Evolutionary conservation across 768 basidiomycete species (phyloP).

Genomic region (Naganishia randhawae): DNA sequence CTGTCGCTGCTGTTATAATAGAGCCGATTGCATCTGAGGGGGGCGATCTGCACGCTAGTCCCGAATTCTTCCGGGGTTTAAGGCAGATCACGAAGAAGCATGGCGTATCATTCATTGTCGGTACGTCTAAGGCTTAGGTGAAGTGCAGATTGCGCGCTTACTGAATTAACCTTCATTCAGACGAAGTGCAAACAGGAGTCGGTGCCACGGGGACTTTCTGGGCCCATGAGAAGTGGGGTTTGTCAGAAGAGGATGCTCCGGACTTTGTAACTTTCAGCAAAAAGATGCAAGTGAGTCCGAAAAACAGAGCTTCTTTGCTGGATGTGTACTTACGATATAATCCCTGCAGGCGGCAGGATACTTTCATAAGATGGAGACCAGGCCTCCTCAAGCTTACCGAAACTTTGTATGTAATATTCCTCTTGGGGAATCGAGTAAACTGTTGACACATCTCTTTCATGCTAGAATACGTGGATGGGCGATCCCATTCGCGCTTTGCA

Average conservation of each 20-base stretch:
- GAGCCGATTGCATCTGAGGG: constrained; percentile 54
- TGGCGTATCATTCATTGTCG: constrained; percentile 52
- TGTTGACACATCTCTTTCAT: background rate
- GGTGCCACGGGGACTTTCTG: constrained; percentile 55
- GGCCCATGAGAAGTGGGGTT: constrained; percentile 54
- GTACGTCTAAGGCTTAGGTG: background rate
- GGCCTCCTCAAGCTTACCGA: constrained; percentile 48
- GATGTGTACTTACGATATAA: background rate
- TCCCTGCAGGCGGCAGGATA: constrained; percentile 44
- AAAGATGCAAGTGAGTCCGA: constrained; percentile 49
- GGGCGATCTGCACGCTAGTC: constrained; percentile 53
- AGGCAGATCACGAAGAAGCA: constrained; percentile 50
- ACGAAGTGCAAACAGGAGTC: constrained; percentile 54
- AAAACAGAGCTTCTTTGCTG: background rate
- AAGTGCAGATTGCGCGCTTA: background rate
- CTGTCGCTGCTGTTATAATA: constrained; percentile 54
- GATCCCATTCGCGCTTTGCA: constrained; percentile 52
- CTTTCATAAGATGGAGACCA: constrained; percentile 50
- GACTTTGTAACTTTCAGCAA: constrained; percentile 55
- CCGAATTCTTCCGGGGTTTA: constrained; percentile 51
- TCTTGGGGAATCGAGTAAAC: background rate
- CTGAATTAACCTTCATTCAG: constrained; percentile 10
- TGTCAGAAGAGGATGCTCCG: constrained; percentile 40
- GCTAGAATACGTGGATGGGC: constrained; percentile 36
- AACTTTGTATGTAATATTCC: constrained; percentile 38